A percentile compares a stretch with the other conserved stretches of the same genome.
Conservation (phyloP, 2,329 filamentous ascomycete genomes). For the Sporothrix pseudoabietina region DNA sequence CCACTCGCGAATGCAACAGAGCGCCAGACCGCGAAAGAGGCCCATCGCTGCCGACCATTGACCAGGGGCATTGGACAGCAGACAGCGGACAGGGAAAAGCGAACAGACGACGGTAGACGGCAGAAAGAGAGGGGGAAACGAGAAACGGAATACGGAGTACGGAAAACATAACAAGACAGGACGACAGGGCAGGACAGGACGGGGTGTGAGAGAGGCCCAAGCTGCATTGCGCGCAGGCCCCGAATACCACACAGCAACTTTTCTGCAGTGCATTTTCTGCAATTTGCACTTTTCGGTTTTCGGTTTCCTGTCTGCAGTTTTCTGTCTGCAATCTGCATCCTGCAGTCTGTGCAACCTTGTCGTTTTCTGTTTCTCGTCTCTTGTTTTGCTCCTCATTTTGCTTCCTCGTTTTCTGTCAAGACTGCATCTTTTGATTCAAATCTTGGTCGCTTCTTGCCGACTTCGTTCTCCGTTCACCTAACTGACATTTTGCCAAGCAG, state of each 20-base stretch:
- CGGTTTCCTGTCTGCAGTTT: neutral
- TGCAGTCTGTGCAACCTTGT: neutral
- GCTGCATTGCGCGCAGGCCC: neutral
- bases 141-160: neutral
- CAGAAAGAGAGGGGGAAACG: neutral
- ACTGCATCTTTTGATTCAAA: neutral
- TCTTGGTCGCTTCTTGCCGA: neutral
- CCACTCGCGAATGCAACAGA: neutral
- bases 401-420: neutral
- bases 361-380: neutral
- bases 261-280: neutral
- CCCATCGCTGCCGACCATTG: neutral
- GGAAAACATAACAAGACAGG: neutral
- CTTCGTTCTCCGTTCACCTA: neutral
- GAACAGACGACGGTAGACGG: neutral
- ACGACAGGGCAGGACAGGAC: neutral
- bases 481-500: slow-evolving; percentile 19
- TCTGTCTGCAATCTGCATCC: neutral
- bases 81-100: neutral
- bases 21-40: neutral
- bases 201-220: slow-evolving; percentile 12
- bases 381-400: neutral
- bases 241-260: neutral
- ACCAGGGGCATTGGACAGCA: neutral
- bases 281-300: neutral